Conservation (phyloP, 805 yeast species). For the Kurtzmaniella fragi region DNA sequence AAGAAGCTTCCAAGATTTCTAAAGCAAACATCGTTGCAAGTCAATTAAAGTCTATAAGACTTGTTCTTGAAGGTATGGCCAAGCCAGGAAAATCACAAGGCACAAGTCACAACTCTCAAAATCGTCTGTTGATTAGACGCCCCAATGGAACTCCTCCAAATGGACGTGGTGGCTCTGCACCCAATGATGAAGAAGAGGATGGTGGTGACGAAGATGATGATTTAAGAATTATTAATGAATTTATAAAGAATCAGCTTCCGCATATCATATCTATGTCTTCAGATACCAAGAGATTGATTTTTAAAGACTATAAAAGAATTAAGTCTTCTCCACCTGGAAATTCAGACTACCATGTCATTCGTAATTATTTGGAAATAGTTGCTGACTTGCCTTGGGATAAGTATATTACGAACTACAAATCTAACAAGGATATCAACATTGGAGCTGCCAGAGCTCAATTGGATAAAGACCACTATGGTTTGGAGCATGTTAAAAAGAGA, state of each 20-base stretch:
- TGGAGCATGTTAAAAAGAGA: constrained; percentile 53
- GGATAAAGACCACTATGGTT: constrained; percentile 40
- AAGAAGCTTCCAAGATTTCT: constrained; percentile 47
- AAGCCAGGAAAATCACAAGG: constrained; percentile 8
- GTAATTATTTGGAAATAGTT: constrained; percentile 61
- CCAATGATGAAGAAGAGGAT: constrained; percentile 20
- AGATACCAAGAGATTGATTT: constrained; percentile 36
- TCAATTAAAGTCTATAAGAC: constrained; percentile 48
- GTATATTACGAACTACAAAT: constrained; percentile 22
- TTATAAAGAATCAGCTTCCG: constrained; percentile 33
- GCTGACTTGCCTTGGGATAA: constrained; percentile 61
- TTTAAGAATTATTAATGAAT: constrained; percentile 29
- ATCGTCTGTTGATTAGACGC: constrained; percentile 13
- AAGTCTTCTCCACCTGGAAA: constrained; percentile 51
- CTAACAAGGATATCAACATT: constrained; percentile 47
- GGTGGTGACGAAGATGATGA: constrained; percentile 45
- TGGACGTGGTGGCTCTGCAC: constrained; percentile 7
- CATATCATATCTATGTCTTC: constrained; percentile 24
- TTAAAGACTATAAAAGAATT: constrained; percentile 52
- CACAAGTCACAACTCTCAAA: constrained; percentile 1
- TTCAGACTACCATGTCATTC: constrained; percentile 58
- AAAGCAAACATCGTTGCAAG: constrained; percentile 51
- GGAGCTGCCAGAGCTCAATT: constrained; percentile 31
- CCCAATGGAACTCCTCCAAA: constrained; percentile 4
- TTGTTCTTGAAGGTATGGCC: constrained; percentile 44